Evolutionary conservation across 2,329 filamentous ascomycete species (phyloP).

Genomic region (Scytalidium lignicola): DNA sequence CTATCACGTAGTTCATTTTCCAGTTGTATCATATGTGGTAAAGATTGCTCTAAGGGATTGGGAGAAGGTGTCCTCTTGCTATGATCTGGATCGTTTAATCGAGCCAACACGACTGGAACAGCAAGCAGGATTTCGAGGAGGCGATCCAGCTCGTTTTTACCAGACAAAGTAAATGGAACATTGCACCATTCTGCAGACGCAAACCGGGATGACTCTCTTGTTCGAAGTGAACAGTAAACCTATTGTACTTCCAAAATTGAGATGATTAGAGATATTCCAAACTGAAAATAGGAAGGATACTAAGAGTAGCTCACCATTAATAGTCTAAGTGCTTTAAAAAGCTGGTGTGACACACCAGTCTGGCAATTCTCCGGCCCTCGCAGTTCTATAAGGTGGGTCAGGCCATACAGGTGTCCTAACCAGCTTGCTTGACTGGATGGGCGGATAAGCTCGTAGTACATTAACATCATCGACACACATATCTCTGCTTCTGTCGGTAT

Average conservation of each 20-base stretch:
- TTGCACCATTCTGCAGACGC: not conserved
- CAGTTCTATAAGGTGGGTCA: not conserved
- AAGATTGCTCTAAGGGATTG: no score
- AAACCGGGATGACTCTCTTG: not conserved
- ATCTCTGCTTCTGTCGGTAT: not conserved
- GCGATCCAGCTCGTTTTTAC: not conserved
- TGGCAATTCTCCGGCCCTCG: not conserved
- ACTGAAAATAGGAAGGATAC: not conserved
- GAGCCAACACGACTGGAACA: not conserved
- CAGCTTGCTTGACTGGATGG: not conserved
- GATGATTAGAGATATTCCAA: not conserved
- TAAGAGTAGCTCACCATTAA: not conserved
- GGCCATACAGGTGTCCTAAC: not conserved
- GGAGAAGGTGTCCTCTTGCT: not conserved
- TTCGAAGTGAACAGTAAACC: not conserved
- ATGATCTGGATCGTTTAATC: not conserved
- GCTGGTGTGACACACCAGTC: not conserved
- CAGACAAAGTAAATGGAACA: not conserved
- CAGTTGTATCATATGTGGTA: no score
- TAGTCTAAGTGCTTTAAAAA: not conserved
- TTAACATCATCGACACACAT: not conserved
- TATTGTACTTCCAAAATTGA: not conserved
- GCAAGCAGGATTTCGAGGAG: not conserved
- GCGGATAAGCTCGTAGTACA: not conserved
- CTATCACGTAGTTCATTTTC: no score